Evolutionary conservation across 495 filamentous ascomycete genomes (phyloP).

Genomic region (Chaetomidium leptoderma): DNA sequence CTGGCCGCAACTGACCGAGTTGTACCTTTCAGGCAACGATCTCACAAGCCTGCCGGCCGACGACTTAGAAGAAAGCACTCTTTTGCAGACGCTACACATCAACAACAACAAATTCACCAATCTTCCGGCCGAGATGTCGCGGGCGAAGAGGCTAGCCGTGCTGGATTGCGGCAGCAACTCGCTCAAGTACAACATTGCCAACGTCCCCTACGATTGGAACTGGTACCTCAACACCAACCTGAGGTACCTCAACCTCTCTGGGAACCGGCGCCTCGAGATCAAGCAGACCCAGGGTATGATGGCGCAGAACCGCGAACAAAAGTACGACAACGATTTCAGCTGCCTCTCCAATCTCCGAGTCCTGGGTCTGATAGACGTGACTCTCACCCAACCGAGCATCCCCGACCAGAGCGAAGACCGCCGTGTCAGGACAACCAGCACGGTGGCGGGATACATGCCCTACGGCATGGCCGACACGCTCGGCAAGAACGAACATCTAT

Average conservation of each 20-base stretch:
- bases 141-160: slow-evolving; percentile 77
- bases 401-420: slow-evolving; percentile 94
- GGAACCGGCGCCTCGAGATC: slow-evolving; percentile 96
- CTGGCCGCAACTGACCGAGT: slow-evolving; percentile 82
- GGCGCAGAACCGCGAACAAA: slow-evolving; percentile 59
- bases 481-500: slow-evolving; percentile 87
- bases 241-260: slow-evolving; percentile 92
- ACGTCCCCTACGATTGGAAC: slow-evolving; percentile 99
- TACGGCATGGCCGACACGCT: slow-evolving; percentile 99
- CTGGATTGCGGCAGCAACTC: slow-evolving; percentile 93
- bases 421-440: slow-evolving; percentile 91
- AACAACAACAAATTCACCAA: slow-evolving; percentile 98
- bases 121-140: slow-evolving; percentile 89
- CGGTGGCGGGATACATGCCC: slow-evolving; percentile 75
- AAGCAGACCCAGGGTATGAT: slow-evolving; percentile 62
- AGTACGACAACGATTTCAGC: slow-evolving; percentile 92
- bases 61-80: slow-evolving; percentile 82
- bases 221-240: slow-evolving; percentile 98
- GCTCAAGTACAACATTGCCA: slow-evolving; percentile 99
- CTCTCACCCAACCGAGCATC: slow-evolving; percentile 77
- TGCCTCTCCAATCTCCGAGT: slow-evolving; percentile 80
- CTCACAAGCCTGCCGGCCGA: slow-evolving; percentile 87
- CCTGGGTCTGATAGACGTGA: slow-evolving; percentile 96
- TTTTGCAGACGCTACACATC: slow-evolving; percentile 86
- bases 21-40: slow-evolving; percentile 95